These are phyloP conservation scores for Xylaria sp. DNA, from an alignment of 2,329 filamentous ascomycete genomes.

Conservation along the genomic window DNA sequence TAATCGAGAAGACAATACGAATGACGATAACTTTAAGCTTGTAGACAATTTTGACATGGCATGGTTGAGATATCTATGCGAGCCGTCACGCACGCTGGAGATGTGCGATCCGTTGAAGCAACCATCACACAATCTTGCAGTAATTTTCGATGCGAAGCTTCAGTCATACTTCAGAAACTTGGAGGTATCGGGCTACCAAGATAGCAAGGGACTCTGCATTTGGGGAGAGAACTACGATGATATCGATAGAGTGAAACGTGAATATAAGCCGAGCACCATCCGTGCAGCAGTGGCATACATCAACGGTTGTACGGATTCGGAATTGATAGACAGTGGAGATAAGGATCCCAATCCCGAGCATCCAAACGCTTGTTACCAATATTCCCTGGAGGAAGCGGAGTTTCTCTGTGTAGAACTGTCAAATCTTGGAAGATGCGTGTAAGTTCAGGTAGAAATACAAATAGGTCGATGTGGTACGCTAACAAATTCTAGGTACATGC, in stretches of 20 bases:
- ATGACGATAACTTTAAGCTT: slow-evolving; percentile 32
- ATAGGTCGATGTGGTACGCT: slow-evolving; percentile 12
- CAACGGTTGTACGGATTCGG: slow-evolving; percentile 41
- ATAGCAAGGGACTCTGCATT: slow-evolving; percentile 16
- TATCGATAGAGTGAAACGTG: slow-evolving; percentile 1
- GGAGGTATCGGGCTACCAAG: slow-evolving; percentile 20
- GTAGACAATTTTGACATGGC: slow-evolving; percentile 43
- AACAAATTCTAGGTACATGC: slow-evolving; percentile 36
- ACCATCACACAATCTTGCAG: slow-evolving; percentile 41
- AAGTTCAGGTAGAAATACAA: slow-evolving; percentile 34
- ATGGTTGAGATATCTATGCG: slow-evolving; percentile 44
- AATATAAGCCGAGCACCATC: slow-evolving; percentile 31
- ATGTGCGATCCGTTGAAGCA: slow-evolving; percentile 44
- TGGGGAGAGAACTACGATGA: slow-evolving; percentile 30
- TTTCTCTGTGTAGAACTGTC: slow-evolving; percentile 34
- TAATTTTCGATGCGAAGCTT: slow-evolving; percentile 46
- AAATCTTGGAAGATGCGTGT: slow-evolving; percentile 42
- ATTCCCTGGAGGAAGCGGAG: slow-evolving; percentile 42
- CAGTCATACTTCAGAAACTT: slow-evolving; percentile 42
- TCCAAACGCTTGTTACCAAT: slow-evolving; percentile 46
- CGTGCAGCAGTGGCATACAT: slow-evolving; percentile 41
- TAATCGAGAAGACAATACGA: slow-evolving; percentile 16
- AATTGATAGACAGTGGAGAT: slow-evolving; percentile 20
- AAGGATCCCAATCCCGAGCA: slow-evolving; percentile 32
- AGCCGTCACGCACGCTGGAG: slow-evolving; percentile 45